Evolutionary conservation across 2,329 filamentous ascomycete genomes (phyloP), one percentile per base, ranked within the genome.

Genomic region (Epichloe sp.): DNA sequence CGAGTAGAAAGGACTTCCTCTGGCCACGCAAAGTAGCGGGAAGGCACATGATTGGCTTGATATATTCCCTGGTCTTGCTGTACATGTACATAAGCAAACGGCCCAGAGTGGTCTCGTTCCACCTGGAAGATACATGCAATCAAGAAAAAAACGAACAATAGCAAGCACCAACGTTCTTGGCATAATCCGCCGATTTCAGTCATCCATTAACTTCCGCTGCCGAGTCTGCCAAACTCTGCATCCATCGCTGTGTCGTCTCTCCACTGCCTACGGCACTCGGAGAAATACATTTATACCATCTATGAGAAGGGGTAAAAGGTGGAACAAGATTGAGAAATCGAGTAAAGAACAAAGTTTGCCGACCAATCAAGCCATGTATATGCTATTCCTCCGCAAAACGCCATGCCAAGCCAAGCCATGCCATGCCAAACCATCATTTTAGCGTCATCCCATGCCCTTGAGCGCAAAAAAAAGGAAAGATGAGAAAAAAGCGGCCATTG

Each of bases 231-330:
- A 19, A 26, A 11, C 23, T 47, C 36, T 37, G 38, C 36, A 36
- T 47, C 23, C 19, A 47, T 47, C 54, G 52, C 52, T 55, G 37
- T 42, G 49, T 36, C 44, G 23, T 23, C 17, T 37, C 35, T 44
- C 15, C 37, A 41, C 42, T 48, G 40, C 43, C 41, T 49, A 50
- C 40, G 26, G 26, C 45, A 38, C 36, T 41, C 52, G 34, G 43
- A 50, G 23, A 48, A 44, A 44, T 49, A 55, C 52, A 48, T 46
- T n/a, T 47, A 44, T 43, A 47, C 54, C 52, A 49, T 52, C 50
- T 52, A 54, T 54, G 26, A 45, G 15, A 45, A 35, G 14, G 21
- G n/a, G 21, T 15, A 31, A 31, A 34, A 45, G 5, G 2, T 34
- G 15, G 6, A n/a, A n/a, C 23, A 35, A 35, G 15, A 45, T n/a